Base-by-base conservation (phyloP, 2,329 filamentous ascomycete genomes). In the Penicillium sp. region DNA sequence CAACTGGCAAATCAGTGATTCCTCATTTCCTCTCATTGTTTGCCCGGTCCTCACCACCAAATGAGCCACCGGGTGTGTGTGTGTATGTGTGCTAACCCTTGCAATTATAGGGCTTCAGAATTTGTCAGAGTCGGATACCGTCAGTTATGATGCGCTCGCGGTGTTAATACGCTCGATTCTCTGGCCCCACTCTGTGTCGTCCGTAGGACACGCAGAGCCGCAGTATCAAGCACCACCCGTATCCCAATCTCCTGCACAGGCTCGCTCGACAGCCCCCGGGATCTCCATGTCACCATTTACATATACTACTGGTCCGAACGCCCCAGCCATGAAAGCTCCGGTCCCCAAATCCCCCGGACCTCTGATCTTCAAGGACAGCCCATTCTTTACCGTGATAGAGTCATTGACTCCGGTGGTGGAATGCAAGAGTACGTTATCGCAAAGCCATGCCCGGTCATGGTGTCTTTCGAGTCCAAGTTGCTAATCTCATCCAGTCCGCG, bases 371-470 rank as follows among this genome's bases (percentile, higher is more conserved):
- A 93, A 90, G 67, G 73, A 85, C 4, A 96, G 91, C 66, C 93
- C 94, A 0, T 99, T 97, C 72, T 97, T 93, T 68, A 83, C 84
- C 10, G 80, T 93, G 31, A 71, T 86, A 43, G 79, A 85, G 51
- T 81, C 85, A 27, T 74, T 97, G 5, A 85, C 90, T 5, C 77
- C 81, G 7, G 77, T 87, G 16, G 81, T 85, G 40, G 82, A 85
- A 52, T 90, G 92, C 60, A 90, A 93, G 71, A 83, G 92, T 92
- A 80, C 69, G 84, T 51, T 10, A 13, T 9, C 27, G 27, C 38
- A 5, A 4, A 31, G 7, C 10, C 5, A 22, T 22, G 22, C 22
- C 22, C 5, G 24, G 24, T 6, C 24, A 27, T 27, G 5, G 5
- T 27, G 8, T 27, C 24, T 6, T 27, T 42, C 22, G 29, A 22